Percentiles rank a stretch among this genome's conserved stretches.
phyloP scores from a whole-genome alignment of 345 rosid genomes.

The Moricandia moricandioides region DNA sequence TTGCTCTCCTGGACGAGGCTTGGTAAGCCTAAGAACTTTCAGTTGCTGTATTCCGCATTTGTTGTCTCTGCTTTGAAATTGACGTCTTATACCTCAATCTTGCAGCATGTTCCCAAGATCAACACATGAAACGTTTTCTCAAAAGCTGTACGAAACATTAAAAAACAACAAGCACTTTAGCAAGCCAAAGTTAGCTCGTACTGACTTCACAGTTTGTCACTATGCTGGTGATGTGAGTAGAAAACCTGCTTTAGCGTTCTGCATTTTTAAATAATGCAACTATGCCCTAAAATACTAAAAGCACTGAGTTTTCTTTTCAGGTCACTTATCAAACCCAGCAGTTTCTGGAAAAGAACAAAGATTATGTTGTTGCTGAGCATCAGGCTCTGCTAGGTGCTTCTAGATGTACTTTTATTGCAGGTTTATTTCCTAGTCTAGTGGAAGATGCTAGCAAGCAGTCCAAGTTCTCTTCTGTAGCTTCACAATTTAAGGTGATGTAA shows the following conservation, averaged over 20 bases:
- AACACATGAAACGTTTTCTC: constrained; percentile 95
- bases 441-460: constrained; percentile 81
- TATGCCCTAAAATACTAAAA: neutral
- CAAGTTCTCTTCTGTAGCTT: constrained; percentile 91
- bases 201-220: constrained; percentile 91
- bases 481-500: constrained; percentile 79
- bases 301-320: constrained; percentile 44
- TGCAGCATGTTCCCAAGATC: constrained; percentile 96
- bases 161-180: constrained; percentile 68
- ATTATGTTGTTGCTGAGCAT: constrained; percentile 94
- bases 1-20: constrained; percentile 95
- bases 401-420: constrained; percentile 69
- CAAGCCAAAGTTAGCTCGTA: constrained; percentile 90
- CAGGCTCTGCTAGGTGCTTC: constrained; percentile 86
- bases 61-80: constrained; percentile 15
- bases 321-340: constrained; percentile 93
- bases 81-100: constrained; percentile 20
- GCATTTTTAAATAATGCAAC: constrained; percentile 2
- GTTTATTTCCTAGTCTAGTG: constrained; percentile 60
- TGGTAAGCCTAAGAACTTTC: constrained; percentile 58
- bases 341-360: constrained; percentile 96
- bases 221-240: constrained; percentile 95
- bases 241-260: constrained; percentile 17
- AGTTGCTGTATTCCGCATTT: constrained; percentile 2
- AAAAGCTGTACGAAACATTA: constrained; percentile 91